Evolutionary conservation across 2,329 filamentous ascomycete genomes (phyloP).

Genomic region (Aspergillus sojae): DNA sequence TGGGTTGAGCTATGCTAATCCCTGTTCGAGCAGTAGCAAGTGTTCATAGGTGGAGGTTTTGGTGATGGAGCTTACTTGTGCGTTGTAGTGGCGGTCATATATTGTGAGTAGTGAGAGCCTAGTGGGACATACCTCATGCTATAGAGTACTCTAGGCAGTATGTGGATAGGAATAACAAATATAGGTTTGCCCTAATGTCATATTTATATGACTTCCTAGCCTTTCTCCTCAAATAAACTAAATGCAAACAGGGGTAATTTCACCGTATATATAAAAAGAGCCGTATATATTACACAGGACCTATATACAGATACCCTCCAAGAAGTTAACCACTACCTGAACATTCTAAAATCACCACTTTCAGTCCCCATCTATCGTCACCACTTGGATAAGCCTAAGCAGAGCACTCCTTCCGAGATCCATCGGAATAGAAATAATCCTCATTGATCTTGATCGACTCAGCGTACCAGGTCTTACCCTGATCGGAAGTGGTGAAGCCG

Average conservation of each 20-base stretch:
- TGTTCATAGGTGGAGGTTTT: background rate
- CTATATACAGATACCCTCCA: background rate
- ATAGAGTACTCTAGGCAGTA: background rate
- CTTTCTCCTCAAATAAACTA: rapidly evolving
- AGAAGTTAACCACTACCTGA: background rate
- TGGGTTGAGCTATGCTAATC: background rate
- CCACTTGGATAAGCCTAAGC: background rate
- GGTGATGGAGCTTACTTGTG: no score
- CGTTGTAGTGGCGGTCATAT: background rate
- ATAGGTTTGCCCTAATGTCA: rapidly evolving
- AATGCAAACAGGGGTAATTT: background rate
- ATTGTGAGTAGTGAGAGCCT: no score
- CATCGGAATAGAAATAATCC: background rate
- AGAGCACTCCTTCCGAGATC: background rate
- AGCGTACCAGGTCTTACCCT: background rate
- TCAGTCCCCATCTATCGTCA: no score
- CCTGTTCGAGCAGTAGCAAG: background rate
- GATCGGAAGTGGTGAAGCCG: background rate
- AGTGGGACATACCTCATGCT: no score
- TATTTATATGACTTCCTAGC: no score
- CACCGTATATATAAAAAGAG: no score
- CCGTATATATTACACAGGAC: no score
- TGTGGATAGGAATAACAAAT: background rate
- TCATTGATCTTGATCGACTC: conserved; percentile 3
- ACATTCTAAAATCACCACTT: background rate